Conservation (phyloP, 2,329 filamentous ascomycete genomes). For the Xylariaceae sp. region DNA sequence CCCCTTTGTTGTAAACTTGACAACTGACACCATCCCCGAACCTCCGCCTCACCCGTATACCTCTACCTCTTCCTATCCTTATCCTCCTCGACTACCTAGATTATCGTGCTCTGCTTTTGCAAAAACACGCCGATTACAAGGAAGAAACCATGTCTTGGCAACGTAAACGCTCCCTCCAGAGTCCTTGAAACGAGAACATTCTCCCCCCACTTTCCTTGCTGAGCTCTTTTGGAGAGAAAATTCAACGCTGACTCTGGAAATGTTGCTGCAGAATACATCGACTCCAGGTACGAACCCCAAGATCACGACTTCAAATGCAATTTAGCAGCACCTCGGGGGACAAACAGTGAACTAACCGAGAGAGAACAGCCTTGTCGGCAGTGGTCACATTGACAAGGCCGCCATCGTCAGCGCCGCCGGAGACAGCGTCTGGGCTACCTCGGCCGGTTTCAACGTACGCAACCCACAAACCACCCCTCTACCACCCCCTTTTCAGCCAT, state of each 20-base stretch:
- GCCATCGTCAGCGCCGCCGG: constrained; percentile 84
- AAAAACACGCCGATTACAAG: constrained; percentile 22
- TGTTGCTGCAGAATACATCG: constrained; percentile 59
- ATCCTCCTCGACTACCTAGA: constrained; percentile 12
- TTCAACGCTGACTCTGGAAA: constrained; percentile 33
- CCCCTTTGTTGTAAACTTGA: constrained; percentile 30
- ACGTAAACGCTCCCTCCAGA: constrained; percentile 57
- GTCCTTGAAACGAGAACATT: constrained; percentile 25
- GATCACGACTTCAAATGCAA: background rate
- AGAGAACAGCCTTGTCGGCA: constrained; percentile 73
- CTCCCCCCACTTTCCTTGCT: constrained; percentile 37
- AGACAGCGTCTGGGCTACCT: constrained; percentile 79
- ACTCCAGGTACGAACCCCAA: constrained; percentile 58
- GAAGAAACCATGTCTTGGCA: constrained; percentile 75
- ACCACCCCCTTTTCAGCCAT: background rate
- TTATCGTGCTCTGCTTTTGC: constrained; percentile 11
- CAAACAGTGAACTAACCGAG: constrained; percentile 8
- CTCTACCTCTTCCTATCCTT: background rate
- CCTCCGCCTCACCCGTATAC: constrained; percentile 25
- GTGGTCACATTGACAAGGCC: constrained; percentile 80
- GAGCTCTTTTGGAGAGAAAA: constrained; percentile 24
- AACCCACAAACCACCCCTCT: background rate
- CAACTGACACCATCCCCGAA: constrained; percentile 28
- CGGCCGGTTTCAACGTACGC: constrained; percentile 74
- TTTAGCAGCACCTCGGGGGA: too few relatives aligned